A percentile compares a stretch with the other conserved stretches of the same genome.
Conservation (phyloP, 1,284 basidiomycete species). For the Cutaneotrichosporon sp. region DNA sequence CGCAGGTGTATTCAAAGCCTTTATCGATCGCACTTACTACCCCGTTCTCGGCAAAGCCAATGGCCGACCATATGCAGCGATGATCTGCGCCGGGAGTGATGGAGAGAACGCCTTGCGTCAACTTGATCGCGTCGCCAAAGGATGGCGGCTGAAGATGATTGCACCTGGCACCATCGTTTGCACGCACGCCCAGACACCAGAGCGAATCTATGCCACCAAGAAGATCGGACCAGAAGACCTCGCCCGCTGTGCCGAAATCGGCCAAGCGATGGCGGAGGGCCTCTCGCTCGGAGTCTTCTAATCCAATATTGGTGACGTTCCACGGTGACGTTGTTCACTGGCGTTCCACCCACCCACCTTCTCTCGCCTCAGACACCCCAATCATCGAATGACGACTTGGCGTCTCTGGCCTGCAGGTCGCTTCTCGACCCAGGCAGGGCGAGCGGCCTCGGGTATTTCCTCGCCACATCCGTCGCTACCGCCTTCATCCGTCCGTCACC, state of each 20-base stretch:
- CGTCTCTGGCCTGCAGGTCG: no score
- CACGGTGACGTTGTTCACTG: neutral
- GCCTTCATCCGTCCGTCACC: no score
- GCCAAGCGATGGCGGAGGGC: slow-evolving; percentile 21
- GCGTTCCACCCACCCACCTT: neutral
- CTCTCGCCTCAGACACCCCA: no score
- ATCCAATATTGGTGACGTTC: neutral
- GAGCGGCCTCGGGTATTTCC: no score
- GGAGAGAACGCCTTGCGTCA: slow-evolving; percentile 20
- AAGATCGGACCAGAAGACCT: slow-evolving; percentile 12
- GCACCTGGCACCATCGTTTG: slow-evolving; percentile 19
- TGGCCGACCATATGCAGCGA: slow-evolving; percentile 23
- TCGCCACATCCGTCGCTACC: no score
- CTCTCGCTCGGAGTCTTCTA: slow-evolving; percentile 22
- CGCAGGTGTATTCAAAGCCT: slow-evolving; percentile 24
- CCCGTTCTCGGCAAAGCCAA: slow-evolving; percentile 18
- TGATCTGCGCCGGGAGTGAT: slow-evolving; percentile 26
- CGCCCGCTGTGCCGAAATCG: slow-evolving; percentile 18
- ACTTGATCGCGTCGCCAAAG: slow-evolving; percentile 21
- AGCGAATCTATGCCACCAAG: slow-evolving; percentile 20
- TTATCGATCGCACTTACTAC: slow-evolving; percentile 24
- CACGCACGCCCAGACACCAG: slow-evolving; percentile 22
- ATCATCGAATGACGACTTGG: no score
- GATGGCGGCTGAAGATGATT: slow-evolving; percentile 23
- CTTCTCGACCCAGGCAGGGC: no score